Conservation (phyloP, 2,329 filamentous ascomycete species). For the Pestalotiopsis sp. region DNA sequence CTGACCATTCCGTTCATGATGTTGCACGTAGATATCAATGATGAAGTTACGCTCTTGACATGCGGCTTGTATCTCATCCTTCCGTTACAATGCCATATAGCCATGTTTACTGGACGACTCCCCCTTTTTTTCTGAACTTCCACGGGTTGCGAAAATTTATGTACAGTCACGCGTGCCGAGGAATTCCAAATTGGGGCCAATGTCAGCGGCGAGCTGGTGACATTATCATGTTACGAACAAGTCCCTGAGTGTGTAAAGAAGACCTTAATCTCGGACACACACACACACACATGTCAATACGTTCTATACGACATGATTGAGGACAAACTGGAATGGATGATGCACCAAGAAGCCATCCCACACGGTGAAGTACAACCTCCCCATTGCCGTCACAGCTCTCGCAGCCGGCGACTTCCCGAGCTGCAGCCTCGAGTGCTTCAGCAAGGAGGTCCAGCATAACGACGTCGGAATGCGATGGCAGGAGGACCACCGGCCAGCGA, state of each 20-base stretch:
- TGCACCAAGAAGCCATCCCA: background rate
- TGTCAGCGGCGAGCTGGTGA: background rate
- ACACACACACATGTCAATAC: too few species aligned
- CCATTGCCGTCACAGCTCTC: background rate
- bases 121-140: too few species aligned
- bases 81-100: too few species aligned
- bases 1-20: too few species aligned
- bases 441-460: too few species aligned
- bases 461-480: too few species aligned
- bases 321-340: background rate
- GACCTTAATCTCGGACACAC: background rate
- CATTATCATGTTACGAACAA: background rate
- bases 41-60: too few species aligned
- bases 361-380: background rate
- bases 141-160: background rate
- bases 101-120: too few species aligned
- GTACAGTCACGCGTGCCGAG: background rate
- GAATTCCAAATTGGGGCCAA: background rate
- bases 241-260: background rate
- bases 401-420: background rate
- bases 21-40: too few species aligned
- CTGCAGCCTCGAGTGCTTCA: background rate
- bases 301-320: background rate
- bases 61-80: too few species aligned
- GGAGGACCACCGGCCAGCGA: background rate